Conservation (phyloP, 2,329 filamentous ascomycete species). For the Alternaria conjuncta region DNA sequence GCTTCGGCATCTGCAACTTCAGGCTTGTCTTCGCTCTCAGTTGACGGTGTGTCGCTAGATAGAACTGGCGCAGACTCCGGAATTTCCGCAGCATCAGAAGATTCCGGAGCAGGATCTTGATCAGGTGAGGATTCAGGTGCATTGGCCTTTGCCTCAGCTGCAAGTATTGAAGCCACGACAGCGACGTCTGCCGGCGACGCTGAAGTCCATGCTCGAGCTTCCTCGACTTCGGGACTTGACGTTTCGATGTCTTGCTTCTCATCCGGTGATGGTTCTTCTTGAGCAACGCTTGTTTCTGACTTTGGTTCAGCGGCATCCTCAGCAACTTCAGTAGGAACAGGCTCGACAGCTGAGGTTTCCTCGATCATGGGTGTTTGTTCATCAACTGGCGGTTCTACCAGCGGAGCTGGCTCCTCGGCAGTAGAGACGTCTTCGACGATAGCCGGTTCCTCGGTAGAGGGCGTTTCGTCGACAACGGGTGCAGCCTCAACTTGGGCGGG, state of each 20-base stretch:
- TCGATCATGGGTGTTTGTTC: conserved; percentile 3
- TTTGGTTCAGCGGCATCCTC: not conserved
- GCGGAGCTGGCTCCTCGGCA: not conserved
- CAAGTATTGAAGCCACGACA: not conserved
- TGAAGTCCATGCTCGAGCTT: not conserved
- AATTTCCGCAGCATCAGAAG: not conserved
- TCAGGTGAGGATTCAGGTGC: not conserved
- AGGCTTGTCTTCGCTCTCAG: conserved; percentile 1
- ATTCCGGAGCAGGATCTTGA: not conserved
- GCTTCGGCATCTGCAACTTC: not conserved
- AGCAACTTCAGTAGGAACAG: conserved; percentile 4
- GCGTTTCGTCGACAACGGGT: not conserved
- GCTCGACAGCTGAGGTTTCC: not conserved
- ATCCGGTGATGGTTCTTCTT: not conserved
- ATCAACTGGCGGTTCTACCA: not conserved
- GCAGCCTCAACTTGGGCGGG: not conserved
- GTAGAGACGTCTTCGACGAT: not conserved
- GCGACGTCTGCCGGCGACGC: not conserved
- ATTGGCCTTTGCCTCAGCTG: not conserved
- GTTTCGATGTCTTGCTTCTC: not conserved
- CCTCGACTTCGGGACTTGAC: not conserved
- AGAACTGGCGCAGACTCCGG: not conserved
- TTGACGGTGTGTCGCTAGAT: not conserved
- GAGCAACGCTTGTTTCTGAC: not conserved
- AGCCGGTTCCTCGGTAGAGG: not conserved